phyloP scores from a whole-genome alignment of 1,284 basidiomycete genomes.

The Vanrija humicola region DNA sequence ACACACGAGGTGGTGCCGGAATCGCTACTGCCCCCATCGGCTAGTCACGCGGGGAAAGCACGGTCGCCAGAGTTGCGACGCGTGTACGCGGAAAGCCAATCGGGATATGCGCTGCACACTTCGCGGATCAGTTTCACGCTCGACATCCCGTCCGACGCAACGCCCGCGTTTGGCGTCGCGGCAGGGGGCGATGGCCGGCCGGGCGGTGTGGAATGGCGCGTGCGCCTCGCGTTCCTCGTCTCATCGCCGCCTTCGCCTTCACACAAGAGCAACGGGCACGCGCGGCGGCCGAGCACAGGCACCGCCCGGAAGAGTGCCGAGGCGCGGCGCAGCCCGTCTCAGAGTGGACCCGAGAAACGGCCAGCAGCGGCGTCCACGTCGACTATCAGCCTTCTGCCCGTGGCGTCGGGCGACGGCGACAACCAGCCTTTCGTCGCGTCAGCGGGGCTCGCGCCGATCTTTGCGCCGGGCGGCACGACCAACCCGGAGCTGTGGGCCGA shows the following conservation, averaged over 20 bases:
- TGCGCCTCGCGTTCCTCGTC: conserved; percentile 74
- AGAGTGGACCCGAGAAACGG: conserved; percentile 4
- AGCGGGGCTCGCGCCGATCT: conserved; percentile 57
- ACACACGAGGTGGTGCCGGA: conserved; percentile 74
- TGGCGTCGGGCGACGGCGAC: conserved; percentile 16
- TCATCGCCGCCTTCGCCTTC: conserved; percentile 53
- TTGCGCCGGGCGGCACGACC: background rate
- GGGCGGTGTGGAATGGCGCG: conserved; percentile 81
- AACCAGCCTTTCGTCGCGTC: conserved; percentile 49
- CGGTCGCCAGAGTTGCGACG: conserved; percentile 45
- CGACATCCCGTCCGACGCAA: conserved; percentile 82
- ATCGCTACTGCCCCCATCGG: conserved; percentile 52
- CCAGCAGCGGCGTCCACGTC: conserved; percentile 65
- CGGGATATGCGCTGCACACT: conserved; percentile 65
- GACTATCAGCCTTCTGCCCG: conserved; percentile 34
- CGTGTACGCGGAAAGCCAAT: conserved; percentile 76
- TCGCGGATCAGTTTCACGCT: conserved; percentile 75
- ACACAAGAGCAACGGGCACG: background rate
- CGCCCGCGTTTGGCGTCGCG: conserved; percentile 64
- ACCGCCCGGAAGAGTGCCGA: conserved; percentile 44
- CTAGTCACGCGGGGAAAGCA: conserved; percentile 28
- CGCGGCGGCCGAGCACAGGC: conserved; percentile 9
- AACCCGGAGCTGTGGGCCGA: conserved; percentile 42
- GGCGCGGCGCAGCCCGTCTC: background rate
- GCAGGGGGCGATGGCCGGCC: conserved; percentile 49